Percentiles rank a stretch among this genome's conserved stretches.
Evolutionary conservation across 345 rosid species (phyloP).

Genomic region (Citrus australasica): DNA sequence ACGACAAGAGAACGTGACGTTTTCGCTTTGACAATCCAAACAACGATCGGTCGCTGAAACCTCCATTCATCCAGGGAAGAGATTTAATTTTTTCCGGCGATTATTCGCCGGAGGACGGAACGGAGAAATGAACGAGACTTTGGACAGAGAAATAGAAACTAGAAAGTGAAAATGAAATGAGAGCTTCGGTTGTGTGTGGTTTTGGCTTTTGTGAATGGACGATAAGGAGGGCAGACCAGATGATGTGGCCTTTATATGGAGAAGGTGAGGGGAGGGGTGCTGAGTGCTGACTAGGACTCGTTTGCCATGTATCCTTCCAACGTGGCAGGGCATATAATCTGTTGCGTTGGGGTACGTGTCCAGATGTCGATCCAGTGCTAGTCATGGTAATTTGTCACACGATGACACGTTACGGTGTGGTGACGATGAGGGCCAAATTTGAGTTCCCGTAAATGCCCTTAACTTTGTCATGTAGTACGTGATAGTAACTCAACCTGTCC

Average conservation of each 20-base stretch:
- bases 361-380: background rate
- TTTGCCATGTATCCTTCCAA: constrained; percentile 8
- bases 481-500: background rate
- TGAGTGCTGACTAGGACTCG: constrained; percentile 1
- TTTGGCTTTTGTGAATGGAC: background rate
- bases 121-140: background rate
- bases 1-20: constrained; percentile 37
- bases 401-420: constrained; percentile 19
- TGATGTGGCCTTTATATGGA: constrained; percentile 12
- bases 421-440: background rate
- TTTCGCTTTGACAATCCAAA: constrained; percentile 11
- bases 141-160: background rate
- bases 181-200: background rate
- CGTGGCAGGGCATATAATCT: constrained; percentile 7
- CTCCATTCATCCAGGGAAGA: constrained; percentile 18
- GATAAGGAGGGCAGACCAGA: background rate
- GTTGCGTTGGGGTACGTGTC: constrained; percentile 18
- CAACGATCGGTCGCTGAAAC: constrained; percentile 13
- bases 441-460: background rate
- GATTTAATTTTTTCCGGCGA: background rate
- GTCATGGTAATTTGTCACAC: background rate
- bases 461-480: background rate
- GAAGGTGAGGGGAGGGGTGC: background rate
- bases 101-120: background rate
- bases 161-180: background rate